Percentiles rank a stretch among this genome's conserved stretches.
phyloP scores from a whole-genome alignment of 2,329 filamentous ascomycete species.

The Oidium heveae region DNA sequence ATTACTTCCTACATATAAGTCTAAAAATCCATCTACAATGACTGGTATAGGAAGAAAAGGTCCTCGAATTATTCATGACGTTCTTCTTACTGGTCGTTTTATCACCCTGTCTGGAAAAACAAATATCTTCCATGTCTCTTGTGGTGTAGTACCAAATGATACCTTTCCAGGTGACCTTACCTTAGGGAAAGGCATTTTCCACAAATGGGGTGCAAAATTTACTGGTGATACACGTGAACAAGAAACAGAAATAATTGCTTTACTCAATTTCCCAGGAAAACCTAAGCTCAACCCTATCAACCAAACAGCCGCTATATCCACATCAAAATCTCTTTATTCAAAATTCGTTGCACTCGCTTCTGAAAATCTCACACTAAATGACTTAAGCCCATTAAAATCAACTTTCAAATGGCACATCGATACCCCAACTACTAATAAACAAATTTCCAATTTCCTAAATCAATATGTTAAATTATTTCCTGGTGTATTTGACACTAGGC shows the following conservation, averaged over 20 bases:
- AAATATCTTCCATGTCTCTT: neutral
- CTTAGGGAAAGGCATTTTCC: neutral
- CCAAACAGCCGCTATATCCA: neutral
- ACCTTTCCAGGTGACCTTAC: neutral
- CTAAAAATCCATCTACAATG: neutral
- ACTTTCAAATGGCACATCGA: no score
- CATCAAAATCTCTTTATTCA: neutral
- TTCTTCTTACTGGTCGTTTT: neutral
- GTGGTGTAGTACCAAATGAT: neutral
- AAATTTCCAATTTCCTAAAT: neutral
- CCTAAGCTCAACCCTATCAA: neutral
- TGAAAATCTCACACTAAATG: no score
- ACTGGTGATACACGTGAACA: neutral
- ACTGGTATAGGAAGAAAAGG: neutral
- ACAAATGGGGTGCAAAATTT: neutral
- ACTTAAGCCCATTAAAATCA: no score
- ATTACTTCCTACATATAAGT: neutral
- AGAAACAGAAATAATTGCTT: neutral
- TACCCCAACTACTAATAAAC: neutral
- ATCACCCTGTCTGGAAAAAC: neutral
- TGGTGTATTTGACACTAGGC: neutral
- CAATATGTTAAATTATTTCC: neutral
- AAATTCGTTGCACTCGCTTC: neutral
- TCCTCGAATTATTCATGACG: neutral
- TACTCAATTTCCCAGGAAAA: neutral